Base-by-base conservation (phyloP, 2,329 filamentous ascomycete species). In the Coleophoma eucalyptorum region DNA sequence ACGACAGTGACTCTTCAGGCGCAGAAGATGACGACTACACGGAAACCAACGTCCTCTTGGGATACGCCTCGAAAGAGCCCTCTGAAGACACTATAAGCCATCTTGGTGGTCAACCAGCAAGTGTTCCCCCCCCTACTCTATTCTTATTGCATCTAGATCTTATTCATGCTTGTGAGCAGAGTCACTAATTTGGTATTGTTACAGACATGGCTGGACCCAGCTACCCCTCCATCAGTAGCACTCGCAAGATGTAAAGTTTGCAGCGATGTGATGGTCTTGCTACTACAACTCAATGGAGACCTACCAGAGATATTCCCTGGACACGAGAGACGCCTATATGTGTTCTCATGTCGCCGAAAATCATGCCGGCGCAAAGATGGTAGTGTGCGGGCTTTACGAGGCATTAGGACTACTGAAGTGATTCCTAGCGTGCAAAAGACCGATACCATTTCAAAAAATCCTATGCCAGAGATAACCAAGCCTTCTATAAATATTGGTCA, bases 241-340 rank as follows among this genome's bases (percentile, higher is more conserved):
- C 78, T 96, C 10, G 90, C 89, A 19, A 87, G 85, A 70, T 99
- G 94, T 75, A 90, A 89, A 70, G 80, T 89, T 58, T 99, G 94
- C 81, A 89, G 90, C 58, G 81, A 84, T 48, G 71, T 90, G 48
- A 90, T 97, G 82, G 85, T 83, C 1, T 78, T 97, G 11, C 80
- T 99, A 3, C 80, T 99, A 43, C 91, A 99, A 69, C 80, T 99
- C 26, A 90, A 99, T 69, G 92, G 84, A 62, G 91, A 97, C 66
- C 78, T 97, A 3, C 92, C 91, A 13, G 87, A 93, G 50, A 79
- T 83, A 45, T 97, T 96, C 63, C 88, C 91, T 2, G 84, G 86
- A 50, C 90, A 97, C 69, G 90, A 97, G 63, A 80, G 94, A 59
- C 83, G 93, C 55, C 67, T 99, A 16, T 97, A 97, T 64, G 77